Evolutionary conservation across 2,329 filamentous ascomycete genomes (phyloP).

Genomic region (Massarina eburnea): DNA sequence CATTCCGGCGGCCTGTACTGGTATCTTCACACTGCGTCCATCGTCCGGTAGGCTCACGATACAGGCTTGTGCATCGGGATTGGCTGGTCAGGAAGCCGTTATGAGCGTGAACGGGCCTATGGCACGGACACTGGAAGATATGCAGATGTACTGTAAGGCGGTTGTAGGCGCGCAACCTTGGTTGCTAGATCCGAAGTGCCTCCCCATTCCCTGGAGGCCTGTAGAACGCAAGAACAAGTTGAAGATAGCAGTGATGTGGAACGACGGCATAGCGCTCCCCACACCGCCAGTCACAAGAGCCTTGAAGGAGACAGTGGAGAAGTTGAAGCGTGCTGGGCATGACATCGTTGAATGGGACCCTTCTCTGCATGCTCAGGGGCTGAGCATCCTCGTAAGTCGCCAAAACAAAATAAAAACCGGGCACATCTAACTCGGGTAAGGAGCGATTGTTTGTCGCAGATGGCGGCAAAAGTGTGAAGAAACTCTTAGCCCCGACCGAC

Average conservation of each 20-base stretch:
- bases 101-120: conserved; percentile 66
- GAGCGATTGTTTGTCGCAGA: conserved; percentile 53
- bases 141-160: conserved; percentile 45
- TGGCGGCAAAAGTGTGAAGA: conserved; percentile 51
- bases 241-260: conserved; percentile 60
- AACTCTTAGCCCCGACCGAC: conserved; percentile 43
- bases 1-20: conserved; percentile 59
- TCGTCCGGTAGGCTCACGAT: conserved; percentile 64
- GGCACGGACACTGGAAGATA: conserved; percentile 57
- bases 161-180: conserved; percentile 53
- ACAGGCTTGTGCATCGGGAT: conserved; percentile 55
- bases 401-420: no score
- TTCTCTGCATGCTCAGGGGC: conserved; percentile 54
- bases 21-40: conserved; percentile 59
- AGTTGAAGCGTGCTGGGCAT: conserved; percentile 54
- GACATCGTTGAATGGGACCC: conserved; percentile 61
- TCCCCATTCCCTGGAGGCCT: conserved; percentile 57
- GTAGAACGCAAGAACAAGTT: conserved; percentile 51
- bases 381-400: conserved; percentile 52
- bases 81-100: conserved; percentile 67
- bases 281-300: conserved; percentile 59
- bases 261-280: conserved; percentile 54
- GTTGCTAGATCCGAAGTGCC: conserved; percentile 54
- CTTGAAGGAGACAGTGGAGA: conserved; percentile 56
- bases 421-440: conserved; percentile 17